Percentiles rank a stretch among this genome's conserved stretches.
Conservation (phyloP, 2,329 filamentous ascomycete species). For the Fusarium buharicum region DNA sequence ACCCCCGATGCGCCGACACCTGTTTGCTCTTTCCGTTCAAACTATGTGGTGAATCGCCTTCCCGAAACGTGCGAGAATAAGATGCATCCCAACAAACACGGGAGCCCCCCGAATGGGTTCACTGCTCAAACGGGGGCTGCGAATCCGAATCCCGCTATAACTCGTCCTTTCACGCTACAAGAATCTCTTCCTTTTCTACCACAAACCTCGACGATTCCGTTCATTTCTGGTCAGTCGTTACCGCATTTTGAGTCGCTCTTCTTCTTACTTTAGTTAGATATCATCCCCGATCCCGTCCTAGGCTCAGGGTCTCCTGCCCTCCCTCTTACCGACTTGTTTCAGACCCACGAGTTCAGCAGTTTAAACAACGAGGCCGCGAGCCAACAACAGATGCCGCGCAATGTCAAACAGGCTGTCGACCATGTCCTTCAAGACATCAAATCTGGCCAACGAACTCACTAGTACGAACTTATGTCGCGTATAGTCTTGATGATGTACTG, state of each 20-base stretch:
- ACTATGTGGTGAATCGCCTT: conserved; percentile 48
- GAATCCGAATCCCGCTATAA: conserved; percentile 43
- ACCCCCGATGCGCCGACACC: conserved; percentile 43
- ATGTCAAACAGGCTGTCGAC: conserved; percentile 76
- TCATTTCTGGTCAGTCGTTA: conserved; percentile 72
- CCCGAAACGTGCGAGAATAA: conserved; percentile 45
- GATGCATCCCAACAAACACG: conserved; percentile 47
- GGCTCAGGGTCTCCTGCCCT: conserved; percentile 65
- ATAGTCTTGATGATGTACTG: neutral
- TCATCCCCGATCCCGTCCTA: conserved; percentile 72
- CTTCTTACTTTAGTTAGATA: conserved; percentile 58
- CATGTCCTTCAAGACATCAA: conserved; percentile 80
- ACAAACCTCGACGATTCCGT: conserved; percentile 81
- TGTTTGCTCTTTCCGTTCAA: conserved; percentile 45
- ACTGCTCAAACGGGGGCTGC: conserved; percentile 39
- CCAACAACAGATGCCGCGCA: conserved; percentile 68
- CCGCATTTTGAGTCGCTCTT: neutral
- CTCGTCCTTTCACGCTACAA: conserved; percentile 70
- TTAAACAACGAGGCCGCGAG: conserved; percentile 76
- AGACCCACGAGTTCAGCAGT: conserved; percentile 67
- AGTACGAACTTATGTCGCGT: conserved; percentile 57
- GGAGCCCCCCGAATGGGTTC: conserved; percentile 51
- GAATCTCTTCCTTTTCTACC: conserved; percentile 86
- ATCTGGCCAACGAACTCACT: conserved; percentile 75
- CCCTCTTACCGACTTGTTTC: conserved; percentile 62